Evolutionary conservation across 345 rosid species (phyloP), one percentile per base, ranked within the genome.

Genomic region (Alliaria petiolata): DNA sequence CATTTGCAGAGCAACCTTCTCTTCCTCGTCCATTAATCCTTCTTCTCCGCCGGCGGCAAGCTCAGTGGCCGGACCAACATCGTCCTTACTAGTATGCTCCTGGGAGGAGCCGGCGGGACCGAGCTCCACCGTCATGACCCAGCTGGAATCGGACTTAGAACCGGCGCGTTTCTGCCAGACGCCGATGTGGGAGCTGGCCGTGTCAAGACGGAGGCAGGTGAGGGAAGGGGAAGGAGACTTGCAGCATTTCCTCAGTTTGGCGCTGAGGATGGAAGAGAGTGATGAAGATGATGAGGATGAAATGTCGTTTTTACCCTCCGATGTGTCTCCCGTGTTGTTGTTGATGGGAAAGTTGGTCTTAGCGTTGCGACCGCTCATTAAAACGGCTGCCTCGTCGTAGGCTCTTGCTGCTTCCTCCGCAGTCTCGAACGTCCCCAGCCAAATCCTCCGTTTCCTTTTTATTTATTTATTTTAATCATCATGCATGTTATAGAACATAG

Each of bases 121-220:
- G 1, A 89, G 85, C 78, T 83, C 84, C 3, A 87, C 87, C 3
- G 83, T 90, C 96, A 90, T 87, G 20, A 87, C 91, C 96, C 93
- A 90, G 7, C 77, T 82, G 6, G 91, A 86, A 52, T 81, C 86
- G 0, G 93, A 83, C 39, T 70, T 76, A 44, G 84, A 65, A 33
- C 93, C 96, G 0, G 91, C 93, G 0, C 88, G 82, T 78, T 85
- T 90, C 58, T 90, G 93, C 96, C 96, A 90, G 2, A 90, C 89
- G 11, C 96, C 96, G 9, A 90, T 87, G 69, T 84, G 88, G 12
- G 88, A 86, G 62, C 78, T 90, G 69, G 81, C 86, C 0, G 83
- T 85, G 79, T 87, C 96, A 4, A 90, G 96, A 78, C 96, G 85
- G 4, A 90, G 75, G 51, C 91, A 90, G 8, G 93, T 90, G 62